Evolutionary conservation across 2,329 filamentous ascomycete genomes (phyloP).

Genomic region (Ascochyta koolunga): DNA sequence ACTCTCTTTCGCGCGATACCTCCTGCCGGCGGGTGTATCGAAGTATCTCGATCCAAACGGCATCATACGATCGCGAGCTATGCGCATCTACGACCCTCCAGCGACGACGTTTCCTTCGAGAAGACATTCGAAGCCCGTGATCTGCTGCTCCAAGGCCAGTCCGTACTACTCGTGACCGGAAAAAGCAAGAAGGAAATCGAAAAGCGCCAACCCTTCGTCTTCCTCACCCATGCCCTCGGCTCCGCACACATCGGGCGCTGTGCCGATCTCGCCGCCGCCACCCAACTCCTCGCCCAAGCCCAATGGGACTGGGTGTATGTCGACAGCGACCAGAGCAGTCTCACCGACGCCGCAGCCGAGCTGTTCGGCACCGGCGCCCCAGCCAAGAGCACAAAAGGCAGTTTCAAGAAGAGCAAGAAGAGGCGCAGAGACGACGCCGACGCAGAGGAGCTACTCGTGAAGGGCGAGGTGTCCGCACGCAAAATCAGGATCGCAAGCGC

Average conservation of each 20-base stretch:
- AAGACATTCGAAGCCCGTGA: constrained; percentile 53
- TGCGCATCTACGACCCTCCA: constrained; percentile 66
- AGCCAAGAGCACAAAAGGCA: constrained; percentile 33
- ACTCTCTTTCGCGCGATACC: constrained; percentile 78
- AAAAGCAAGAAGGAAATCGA: constrained; percentile 67
- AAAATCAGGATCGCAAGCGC: constrained; percentile 74
- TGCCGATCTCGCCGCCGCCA: constrained; percentile 69
- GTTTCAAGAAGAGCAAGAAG: constrained; percentile 47
- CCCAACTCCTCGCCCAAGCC: constrained; percentile 60
- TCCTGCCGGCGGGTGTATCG: constrained; percentile 85
- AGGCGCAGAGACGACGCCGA: constrained; percentile 50
- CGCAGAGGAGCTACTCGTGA: constrained; percentile 31
- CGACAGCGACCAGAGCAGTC: constrained; percentile 68
- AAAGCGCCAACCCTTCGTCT: constrained; percentile 74
- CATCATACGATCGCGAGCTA: constrained; percentile 74
- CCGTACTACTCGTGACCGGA: constrained; percentile 74
- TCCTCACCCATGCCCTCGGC: constrained; percentile 79
- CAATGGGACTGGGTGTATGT: constrained; percentile 83
- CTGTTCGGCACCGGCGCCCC: constrained; percentile 49
- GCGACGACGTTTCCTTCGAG: constrained; percentile 49
- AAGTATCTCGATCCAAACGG: constrained; percentile 69
- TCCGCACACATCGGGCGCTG: constrained; percentile 71
- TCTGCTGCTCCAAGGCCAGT: constrained; percentile 67
- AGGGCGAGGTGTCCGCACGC: constrained; percentile 52
- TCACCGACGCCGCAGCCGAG: constrained; percentile 59